Evolutionary conservation across 352 stramenopile genomes (phyloP).

Genomic region (Blastocystis hominis): DNA sequence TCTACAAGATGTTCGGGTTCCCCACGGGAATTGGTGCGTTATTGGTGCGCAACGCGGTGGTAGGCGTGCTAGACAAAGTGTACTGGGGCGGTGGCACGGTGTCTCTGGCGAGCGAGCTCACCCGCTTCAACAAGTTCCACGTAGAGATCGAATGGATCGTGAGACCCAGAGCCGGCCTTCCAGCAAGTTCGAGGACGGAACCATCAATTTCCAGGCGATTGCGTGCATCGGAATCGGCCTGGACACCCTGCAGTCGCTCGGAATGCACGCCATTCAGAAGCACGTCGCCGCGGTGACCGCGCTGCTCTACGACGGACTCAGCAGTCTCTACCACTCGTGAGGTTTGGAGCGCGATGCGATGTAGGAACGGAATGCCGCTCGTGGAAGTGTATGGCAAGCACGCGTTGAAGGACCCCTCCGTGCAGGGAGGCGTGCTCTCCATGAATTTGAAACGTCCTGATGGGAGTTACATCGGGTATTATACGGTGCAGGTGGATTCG

Average conservation of each 20-base stretch:
- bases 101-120: not conserved
- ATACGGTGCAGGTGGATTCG: constrained; percentile 67
- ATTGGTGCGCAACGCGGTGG: constrained; percentile 64
- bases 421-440: constrained; percentile 64
- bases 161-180: constrained; percentile 33
- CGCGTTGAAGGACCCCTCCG: not conserved
- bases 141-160: not conserved
- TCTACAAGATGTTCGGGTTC: constrained; percentile 74
- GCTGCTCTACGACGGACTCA: constrained; percentile 36
- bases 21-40: constrained; percentile 68
- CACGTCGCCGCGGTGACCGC: constrained; percentile 49
- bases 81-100: constrained; percentile 68
- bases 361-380: constrained; percentile 64
- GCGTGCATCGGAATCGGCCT: constrained; percentile 65
- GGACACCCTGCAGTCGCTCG: constrained; percentile 64
- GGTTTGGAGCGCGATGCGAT: not conserved
- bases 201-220: constrained; percentile 68
- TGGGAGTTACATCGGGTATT: constrained; percentile 68
- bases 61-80: constrained; percentile 58
- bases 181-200: constrained; percentile 63
- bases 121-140: constrained; percentile 14
- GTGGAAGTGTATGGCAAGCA: constrained; percentile 66
- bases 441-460: constrained; percentile 66
- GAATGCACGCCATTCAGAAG: constrained; percentile 60
- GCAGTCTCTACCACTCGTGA: not conserved